Evolutionary conservation across 2,329 filamentous ascomycete genomes (phyloP).

Genomic region (Colletotrichum lupini): DNA sequence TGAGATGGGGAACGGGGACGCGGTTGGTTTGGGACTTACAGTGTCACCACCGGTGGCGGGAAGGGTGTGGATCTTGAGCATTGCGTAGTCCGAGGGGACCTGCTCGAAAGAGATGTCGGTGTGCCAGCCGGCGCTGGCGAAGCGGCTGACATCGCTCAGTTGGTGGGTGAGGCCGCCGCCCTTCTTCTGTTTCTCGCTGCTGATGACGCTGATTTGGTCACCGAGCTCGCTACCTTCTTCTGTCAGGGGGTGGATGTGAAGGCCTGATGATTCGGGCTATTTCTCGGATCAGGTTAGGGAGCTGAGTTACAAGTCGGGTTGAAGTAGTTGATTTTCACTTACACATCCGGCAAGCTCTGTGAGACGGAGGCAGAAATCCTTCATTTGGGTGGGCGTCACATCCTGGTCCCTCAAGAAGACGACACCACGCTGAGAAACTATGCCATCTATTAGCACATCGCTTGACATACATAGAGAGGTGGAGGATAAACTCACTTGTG

Average conservation of each 20-base stretch:
- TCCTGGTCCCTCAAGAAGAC: slow-evolving; percentile 51
- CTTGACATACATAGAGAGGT: background rate
- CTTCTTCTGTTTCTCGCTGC: slow-evolving; percentile 65
- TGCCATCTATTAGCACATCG: background rate
- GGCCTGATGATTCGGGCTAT: slow-evolving; percentile 57
- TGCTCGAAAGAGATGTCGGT: slow-evolving; percentile 55
- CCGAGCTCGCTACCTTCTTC: slow-evolving; percentile 63
- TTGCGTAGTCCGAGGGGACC: slow-evolving; percentile 58
- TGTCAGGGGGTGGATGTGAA: slow-evolving; percentile 66
- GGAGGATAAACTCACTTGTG: slow-evolving; percentile 44
- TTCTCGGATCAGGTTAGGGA: slow-evolving; percentile 14
- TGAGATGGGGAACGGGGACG: background rate
- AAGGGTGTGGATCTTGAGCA: slow-evolving; percentile 57
- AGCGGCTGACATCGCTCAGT: slow-evolving; percentile 60
- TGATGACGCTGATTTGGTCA: slow-evolving; percentile 68
- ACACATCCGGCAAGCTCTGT: slow-evolving; percentile 45
- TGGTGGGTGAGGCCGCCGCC: slow-evolving; percentile 62
- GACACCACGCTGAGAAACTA: slow-evolving; percentile 50
- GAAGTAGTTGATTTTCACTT: slow-evolving; percentile 3
- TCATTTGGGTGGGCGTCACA: slow-evolving; percentile 49
- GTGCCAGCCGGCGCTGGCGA: slow-evolving; percentile 51
- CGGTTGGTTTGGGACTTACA: slow-evolving; percentile 38
- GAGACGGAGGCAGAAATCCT: slow-evolving; percentile 49
- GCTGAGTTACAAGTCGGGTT: background rate
- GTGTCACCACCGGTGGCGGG: slow-evolving; percentile 55